Conservation (phyloP, 345 rosid species). For the Bretschneidera sinensis region DNA sequence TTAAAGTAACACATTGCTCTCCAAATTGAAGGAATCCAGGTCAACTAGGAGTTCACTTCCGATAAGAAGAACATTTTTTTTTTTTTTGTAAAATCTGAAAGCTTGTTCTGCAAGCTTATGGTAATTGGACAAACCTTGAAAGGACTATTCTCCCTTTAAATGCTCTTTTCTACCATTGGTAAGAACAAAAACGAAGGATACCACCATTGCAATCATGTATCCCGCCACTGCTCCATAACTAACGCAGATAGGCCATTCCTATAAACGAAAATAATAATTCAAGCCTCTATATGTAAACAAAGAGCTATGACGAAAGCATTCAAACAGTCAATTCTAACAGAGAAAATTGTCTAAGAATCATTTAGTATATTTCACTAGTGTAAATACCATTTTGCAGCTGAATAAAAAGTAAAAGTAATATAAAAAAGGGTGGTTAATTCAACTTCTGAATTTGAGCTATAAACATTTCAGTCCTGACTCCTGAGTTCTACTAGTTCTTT, state of each 20-base stretch:
- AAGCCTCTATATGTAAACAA: not conserved
- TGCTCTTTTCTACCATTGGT: constrained; percentile 20
- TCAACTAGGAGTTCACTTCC: no score
- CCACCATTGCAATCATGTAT: constrained; percentile 43
- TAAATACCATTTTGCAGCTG: not conserved
- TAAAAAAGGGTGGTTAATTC: no score
- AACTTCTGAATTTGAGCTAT: no score
- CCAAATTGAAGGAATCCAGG: no score
- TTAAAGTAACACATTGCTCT: no score
- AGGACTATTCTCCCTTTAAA: constrained; percentile 22
- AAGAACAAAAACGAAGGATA: constrained; percentile 30
- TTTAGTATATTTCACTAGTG: not conserved
- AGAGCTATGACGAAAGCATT: not conserved
- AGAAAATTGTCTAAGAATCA: not conserved
- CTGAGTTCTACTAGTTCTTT: no score
- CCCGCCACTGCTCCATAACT: constrained; percentile 69
- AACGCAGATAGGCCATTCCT: constrained; percentile 96
- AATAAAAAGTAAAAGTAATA: no score
- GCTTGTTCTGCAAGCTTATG: no score
- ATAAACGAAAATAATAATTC: constrained; percentile 8
- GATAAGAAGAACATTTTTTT: no score
- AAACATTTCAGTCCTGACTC: no score
- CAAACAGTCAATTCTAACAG: not conserved
- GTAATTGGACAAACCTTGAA: no score
- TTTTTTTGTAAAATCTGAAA: no score